Conservation (phyloP, 768 basidiomycete genomes). For the Phlebiopsis gigantea region DNA sequence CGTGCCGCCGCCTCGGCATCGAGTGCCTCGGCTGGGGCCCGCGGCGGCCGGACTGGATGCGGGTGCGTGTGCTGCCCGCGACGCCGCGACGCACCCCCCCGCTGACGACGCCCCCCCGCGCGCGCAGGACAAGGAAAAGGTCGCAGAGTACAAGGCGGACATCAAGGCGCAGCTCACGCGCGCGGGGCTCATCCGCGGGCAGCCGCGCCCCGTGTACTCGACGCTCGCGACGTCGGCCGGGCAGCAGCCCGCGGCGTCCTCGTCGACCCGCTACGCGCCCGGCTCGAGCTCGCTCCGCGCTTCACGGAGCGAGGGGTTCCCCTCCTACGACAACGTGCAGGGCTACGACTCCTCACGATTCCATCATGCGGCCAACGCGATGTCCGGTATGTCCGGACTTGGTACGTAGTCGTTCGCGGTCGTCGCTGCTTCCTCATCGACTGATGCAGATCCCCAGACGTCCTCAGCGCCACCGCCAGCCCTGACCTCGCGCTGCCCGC, state of each 20-base stretch:
- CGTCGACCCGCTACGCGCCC: constrained; percentile 7
- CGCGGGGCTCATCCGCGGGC: constrained; percentile 77
- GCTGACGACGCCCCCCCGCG: constrained; percentile 2
- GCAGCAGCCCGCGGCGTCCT: constrained; percentile 30
- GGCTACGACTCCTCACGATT: constrained; percentile 3
- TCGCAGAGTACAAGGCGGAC: constrained; percentile 76
- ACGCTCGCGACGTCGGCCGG: constrained; percentile 32
- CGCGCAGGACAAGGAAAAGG: constrained; percentile 71
- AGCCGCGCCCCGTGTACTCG: constrained; percentile 56
- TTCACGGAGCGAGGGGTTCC: not conserved
- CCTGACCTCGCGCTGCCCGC: constrained; percentile 4
- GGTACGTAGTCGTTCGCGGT: constrained; percentile 11
- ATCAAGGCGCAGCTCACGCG: constrained; percentile 78
- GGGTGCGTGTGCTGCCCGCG: constrained; percentile 44
- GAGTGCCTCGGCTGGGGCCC: constrained; percentile 83
- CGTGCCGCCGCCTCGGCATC: constrained; percentile 75
- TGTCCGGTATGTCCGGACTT: constrained; percentile 13
- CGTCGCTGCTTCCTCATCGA: not conserved
- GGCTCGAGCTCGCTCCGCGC: constrained; percentile 11
- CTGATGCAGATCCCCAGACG: not conserved
- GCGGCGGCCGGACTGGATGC: constrained; percentile 86
- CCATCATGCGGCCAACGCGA: not conserved
- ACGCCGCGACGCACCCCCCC: not conserved
- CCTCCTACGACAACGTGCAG: not conserved
- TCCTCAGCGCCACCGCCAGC: constrained; percentile 2